These are phyloP conservation scores for Paramecium biaurelia DNA, from an alignment of 73 alveolate species.

Conservation along the genomic window DNA sequence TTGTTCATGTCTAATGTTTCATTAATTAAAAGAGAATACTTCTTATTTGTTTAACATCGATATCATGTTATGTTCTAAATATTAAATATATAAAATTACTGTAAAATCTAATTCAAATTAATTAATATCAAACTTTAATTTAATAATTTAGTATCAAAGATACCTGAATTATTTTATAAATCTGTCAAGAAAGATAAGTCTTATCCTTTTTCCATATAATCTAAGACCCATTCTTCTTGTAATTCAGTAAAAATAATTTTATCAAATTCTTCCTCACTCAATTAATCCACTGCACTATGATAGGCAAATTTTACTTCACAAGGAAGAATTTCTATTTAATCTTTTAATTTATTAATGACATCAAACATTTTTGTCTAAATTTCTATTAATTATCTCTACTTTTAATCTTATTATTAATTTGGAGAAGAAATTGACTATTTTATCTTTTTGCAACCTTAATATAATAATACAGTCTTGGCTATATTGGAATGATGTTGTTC, in stretches of 20 bases:
- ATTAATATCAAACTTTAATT: background rate
- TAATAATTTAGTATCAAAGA: background rate
- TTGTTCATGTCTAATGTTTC: background rate
- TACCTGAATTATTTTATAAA: background rate
- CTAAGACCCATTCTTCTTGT: background rate
- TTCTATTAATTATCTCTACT: background rate
- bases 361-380: background rate
- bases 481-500: background rate
- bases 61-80: background rate
- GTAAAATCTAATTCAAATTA: background rate
- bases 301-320: background rate
- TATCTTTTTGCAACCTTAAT: background rate
- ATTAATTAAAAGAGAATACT: background rate
- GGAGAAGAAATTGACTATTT: background rate
- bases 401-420: background rate
- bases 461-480: background rate
- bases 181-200: background rate
- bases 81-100: background rate
- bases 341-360: background rate
- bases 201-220: background rate
- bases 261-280: background rate
- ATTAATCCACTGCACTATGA: background rate
- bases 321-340: background rate
- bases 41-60: background rate
- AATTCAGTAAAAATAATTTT: background rate